Conservation (phyloP, 2,329 filamentous ascomycete species). For the Alternaria infectoria region DNA sequence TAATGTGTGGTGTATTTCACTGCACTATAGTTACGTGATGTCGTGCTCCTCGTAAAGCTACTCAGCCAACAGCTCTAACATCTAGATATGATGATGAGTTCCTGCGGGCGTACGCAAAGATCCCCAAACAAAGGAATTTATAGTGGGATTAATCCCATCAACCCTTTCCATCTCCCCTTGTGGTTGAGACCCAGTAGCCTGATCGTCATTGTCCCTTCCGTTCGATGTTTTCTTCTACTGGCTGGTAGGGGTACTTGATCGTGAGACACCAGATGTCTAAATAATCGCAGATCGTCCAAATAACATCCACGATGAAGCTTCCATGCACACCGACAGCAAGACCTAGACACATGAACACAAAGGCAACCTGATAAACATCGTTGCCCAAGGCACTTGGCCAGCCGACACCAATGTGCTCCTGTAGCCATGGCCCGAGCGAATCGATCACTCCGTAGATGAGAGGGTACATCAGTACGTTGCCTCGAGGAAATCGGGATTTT, state of each 20-base stretch:
- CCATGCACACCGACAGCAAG: conserved; percentile 89
- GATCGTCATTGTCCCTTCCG: conserved; percentile 32
- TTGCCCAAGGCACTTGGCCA: conserved; percentile 54
- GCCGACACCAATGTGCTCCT: conserved; percentile 55
- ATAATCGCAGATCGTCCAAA: conserved; percentile 97
- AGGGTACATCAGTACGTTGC: conserved; percentile 82
- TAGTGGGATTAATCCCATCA: background rate
- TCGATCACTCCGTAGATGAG: conserved; percentile 81
- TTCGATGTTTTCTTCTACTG: conserved; percentile 42
- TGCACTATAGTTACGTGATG: background rate
- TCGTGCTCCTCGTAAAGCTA: background rate
- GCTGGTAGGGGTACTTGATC: conserved; percentile 80
- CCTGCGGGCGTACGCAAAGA: background rate
- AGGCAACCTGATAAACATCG: conserved; percentile 86
- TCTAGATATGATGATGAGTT: background rate
- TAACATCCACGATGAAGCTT: conserved; percentile 96
- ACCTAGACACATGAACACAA: conserved; percentile 87
- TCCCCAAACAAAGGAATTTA: background rate
- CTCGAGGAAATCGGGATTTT: conserved; percentile 85
- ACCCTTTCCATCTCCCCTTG: background rate
- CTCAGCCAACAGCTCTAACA: background rate
- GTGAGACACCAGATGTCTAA: conserved; percentile 98
- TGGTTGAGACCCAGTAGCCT: background rate
- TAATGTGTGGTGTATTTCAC: background rate
- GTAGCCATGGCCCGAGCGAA: conserved; percentile 73